Evolutionary conservation across 805 yeast genomes (phyloP).

Genomic region (Candida sakaeoensis): DNA sequence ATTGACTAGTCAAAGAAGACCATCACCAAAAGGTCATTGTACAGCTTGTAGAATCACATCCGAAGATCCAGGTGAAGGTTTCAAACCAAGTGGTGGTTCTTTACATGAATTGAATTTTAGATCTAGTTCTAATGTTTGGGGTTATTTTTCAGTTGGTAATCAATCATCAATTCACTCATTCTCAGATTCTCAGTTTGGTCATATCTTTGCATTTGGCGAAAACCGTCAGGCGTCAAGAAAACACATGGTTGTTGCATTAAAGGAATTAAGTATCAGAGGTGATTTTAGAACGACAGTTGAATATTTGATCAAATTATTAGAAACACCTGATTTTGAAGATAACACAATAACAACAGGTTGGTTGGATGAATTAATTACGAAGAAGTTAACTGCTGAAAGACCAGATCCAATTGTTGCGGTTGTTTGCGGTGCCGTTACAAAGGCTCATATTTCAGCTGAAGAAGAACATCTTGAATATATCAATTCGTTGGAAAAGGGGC

Average conservation of each 20-base stretch:
- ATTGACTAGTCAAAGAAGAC: conserved; percentile 78
- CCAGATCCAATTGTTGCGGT: conserved; percentile 91
- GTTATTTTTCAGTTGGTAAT: conserved; percentile 95
- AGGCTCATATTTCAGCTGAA: conserved; percentile 79
- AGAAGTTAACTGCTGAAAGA: conserved; percentile 93
- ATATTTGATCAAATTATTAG: conserved; percentile 88
- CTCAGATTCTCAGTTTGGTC: conserved; percentile 98
- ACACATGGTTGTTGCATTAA: conserved; percentile 98
- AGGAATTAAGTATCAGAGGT: conserved; percentile 95
- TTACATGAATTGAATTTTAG: conserved; percentile 95
- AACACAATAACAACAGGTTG: conserved; percentile 98
- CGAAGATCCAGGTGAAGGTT: conserved; percentile 99
- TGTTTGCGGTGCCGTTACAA: conserved; percentile 96
- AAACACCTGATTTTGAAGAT: conserved; percentile 94
- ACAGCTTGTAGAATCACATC: conserved; percentile 99
- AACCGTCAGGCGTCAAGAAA: conserved; percentile 96
- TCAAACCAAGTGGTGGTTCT: conserved; percentile 97
- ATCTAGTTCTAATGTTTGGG: conserved; percentile 98
- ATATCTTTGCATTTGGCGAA: conserved; percentile 98
- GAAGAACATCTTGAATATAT: conserved; percentile 67
- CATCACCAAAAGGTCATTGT: conserved; percentile 96
- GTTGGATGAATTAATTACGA: conserved; percentile 94
- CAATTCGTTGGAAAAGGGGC: conserved; percentile 87
- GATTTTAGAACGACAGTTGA: conserved; percentile 98
- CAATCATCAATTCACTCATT: conserved; percentile 97